phyloP scores from a whole-genome alignment of 176 grass and related monocot genomes.

The Miscanthus lutarioriparius region DNA sequence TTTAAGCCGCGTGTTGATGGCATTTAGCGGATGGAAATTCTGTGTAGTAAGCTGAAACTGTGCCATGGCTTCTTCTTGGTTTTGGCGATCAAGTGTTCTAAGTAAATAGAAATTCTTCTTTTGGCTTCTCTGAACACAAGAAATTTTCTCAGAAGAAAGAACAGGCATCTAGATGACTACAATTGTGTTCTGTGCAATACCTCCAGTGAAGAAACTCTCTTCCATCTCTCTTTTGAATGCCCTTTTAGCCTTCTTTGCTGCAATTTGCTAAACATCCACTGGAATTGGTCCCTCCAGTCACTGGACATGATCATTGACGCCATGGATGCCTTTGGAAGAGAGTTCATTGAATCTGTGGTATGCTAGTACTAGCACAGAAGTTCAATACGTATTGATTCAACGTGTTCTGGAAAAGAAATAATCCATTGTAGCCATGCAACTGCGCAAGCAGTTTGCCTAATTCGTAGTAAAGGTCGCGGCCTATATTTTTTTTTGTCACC shows the following conservation, averaged over 20 bases:
- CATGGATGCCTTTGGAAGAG: not conserved
- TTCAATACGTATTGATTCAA: not conserved
- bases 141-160: not conserved
- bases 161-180: not conserved
- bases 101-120: not conserved
- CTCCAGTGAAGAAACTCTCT: not conserved
- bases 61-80: not conserved
- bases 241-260: not conserved
- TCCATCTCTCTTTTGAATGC: not conserved
- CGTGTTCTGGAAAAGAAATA: not conserved
- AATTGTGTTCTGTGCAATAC: not conserved
- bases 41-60: not conserved
- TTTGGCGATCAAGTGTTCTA: not conserved
- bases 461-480: not conserved
- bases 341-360: not conserved
- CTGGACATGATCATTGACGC: not conserved
- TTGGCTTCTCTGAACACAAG: not conserved
- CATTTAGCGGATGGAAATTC: not conserved
- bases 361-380: not conserved
- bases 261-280: not conserved
- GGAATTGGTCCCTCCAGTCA: not conserved
- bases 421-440: not conserved
- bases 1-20: not conserved
- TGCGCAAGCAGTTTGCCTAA: not conserved
- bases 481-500: not conserved